These are phyloP conservation scores for Hypoxylon subgilvum DNA, from an alignment of 495 filamentous ascomycete species.

Conservation along the genomic window DNA sequence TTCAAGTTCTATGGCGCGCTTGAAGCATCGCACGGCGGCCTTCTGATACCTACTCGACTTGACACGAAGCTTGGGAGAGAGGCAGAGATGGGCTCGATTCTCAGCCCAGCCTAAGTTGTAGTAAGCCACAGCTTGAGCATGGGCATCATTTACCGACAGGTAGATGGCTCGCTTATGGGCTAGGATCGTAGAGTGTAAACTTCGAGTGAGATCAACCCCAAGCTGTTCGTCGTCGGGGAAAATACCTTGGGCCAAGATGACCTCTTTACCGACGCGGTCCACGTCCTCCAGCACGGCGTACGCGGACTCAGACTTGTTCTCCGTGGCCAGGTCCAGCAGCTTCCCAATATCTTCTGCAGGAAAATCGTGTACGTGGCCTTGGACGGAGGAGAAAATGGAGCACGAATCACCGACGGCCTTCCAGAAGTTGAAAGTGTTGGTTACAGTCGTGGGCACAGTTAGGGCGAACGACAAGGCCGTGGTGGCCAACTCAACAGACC, in stretches of 20 bases:
- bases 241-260: constrained; percentile 51
- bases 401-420: constrained; percentile 91
- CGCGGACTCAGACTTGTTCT: constrained; percentile 55
- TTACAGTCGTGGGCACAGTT: constrained; percentile 44
- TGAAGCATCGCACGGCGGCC: constrained; percentile 90
- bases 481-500: constrained; percentile 69
- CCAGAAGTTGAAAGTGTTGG: constrained; percentile 90
- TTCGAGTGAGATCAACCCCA: constrained; percentile 55
- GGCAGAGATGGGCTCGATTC: constrained; percentile 74
- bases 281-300: constrained; percentile 71
- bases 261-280: constrained; percentile 67
- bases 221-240: constrained; percentile 54
- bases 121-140: constrained; percentile 94
- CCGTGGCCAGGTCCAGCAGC: constrained; percentile 59
- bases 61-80: constrained; percentile 55
- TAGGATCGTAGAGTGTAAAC: constrained; percentile 73
- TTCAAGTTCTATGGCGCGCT: constrained; percentile 93
- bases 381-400: constrained; percentile 78
- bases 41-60: constrained; percentile 70
- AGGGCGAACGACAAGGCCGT: constrained; percentile 54
- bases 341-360: constrained; percentile 59
- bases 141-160: constrained; percentile 71
- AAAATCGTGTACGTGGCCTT: constrained; percentile 63
- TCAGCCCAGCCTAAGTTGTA: constrained; percentile 97
- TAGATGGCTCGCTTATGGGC: constrained; percentile 86